Conservation (phyloP, 2,329 filamentous ascomycete species). For the Aspergillus persii region DNA sequence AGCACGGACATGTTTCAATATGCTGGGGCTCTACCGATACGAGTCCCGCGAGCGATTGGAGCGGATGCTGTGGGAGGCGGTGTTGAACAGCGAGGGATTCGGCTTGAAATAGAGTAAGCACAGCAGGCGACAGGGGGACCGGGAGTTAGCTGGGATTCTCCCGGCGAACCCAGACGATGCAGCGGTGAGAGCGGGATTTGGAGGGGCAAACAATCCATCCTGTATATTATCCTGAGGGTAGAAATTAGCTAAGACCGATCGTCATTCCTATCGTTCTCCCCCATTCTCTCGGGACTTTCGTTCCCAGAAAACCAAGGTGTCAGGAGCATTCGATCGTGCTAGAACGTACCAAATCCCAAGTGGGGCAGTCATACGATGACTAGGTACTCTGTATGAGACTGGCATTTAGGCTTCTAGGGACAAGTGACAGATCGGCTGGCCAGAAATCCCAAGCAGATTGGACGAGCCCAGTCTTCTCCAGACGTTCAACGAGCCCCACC, state of each 20-base stretch:
- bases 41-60: conserved; percentile 64
- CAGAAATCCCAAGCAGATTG: neutral
- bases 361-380: neutral
- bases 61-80: conserved; percentile 74
- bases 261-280: neutral
- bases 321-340: neutral
- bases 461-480: neutral
- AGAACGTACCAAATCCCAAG: neutral
- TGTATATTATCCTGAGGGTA: neutral
- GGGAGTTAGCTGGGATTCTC: neutral
- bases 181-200: neutral
- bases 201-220: neutral
- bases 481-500: neutral
- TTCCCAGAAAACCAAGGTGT: neutral
- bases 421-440: neutral
- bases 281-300: neutral
- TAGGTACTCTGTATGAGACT: too few species aligned
- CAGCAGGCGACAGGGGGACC: neutral
- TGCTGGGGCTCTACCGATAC: conserved; percentile 74
- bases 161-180: neutral
- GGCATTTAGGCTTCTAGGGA: too few species aligned
- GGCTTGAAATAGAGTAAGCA: conserved; percentile 61
- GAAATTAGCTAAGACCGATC: neutral
- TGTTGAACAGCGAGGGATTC: conserved; percentile 89
- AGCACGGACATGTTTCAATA: conserved; percentile 89